These are phyloP conservation scores for Rhodotorula sp. DNA, from an alignment of 1,284 basidiomycete genomes.

Conservation along the genomic window DNA sequence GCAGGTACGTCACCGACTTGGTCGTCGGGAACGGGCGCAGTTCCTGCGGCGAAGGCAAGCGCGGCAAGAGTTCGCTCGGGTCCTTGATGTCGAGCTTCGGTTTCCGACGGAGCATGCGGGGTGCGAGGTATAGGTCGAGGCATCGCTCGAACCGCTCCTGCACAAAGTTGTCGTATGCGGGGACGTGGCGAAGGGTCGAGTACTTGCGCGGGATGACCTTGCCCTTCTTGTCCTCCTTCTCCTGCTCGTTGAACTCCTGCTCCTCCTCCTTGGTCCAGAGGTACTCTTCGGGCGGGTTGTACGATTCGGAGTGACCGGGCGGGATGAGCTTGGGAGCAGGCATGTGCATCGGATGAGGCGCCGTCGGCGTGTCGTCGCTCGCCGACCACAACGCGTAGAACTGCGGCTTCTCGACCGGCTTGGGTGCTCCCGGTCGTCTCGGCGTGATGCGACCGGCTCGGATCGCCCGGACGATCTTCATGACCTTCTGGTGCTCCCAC, in stretches of 20 bases:
- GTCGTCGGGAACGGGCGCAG: constrained; percentile 93
- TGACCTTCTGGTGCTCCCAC: constrained; percentile 99
- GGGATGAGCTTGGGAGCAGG: constrained; percentile 89
- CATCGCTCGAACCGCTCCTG: constrained; percentile 93
- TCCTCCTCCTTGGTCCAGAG: constrained; percentile 84
- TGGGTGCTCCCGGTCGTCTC: constrained; percentile 65
- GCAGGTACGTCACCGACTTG: constrained; percentile 68
- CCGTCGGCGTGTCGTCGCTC: constrained; percentile 48
- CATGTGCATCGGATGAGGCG: constrained; percentile 65
- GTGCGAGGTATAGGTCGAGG: constrained; percentile 94
- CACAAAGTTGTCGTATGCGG: constrained; percentile 87
- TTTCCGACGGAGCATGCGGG: constrained; percentile 70
- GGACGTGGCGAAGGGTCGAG: constrained; percentile 79
- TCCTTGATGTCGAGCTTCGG: constrained; percentile 69
- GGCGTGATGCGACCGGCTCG: constrained; percentile 90
- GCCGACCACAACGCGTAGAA: constrained; percentile 89
- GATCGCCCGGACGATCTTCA: constrained; percentile 99
- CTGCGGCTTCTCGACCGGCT: constrained; percentile 66
- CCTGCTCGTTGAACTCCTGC: constrained; percentile 77
- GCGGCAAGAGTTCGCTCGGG: constrained; percentile 85
- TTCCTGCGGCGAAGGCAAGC: constrained; percentile 89
- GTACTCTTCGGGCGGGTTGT: constrained; percentile 98
- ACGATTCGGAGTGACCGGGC: constrained; percentile 90
- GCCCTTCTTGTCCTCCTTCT: constrained; percentile 86
- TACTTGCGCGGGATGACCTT: constrained; percentile 89